Conservation (phyloP, 2,329 filamentous ascomycete genomes). For the Eutypella sp. region DNA sequence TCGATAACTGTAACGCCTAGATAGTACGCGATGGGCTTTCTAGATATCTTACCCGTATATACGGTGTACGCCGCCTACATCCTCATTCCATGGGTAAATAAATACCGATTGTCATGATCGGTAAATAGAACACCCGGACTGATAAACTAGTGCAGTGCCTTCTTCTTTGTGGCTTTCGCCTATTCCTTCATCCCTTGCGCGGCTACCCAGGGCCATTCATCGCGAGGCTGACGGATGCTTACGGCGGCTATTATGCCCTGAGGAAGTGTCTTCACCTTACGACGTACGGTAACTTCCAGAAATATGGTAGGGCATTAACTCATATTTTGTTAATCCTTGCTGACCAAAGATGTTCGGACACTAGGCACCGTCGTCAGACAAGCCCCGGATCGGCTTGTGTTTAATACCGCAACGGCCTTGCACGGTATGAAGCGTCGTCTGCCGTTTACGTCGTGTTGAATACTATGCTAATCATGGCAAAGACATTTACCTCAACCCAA, state of each 20-base stretch:
- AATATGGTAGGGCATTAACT: neutral
- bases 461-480: neutral
- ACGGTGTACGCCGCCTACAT: neutral
- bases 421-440: neutral
- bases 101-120: neutral
- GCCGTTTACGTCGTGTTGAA: neutral
- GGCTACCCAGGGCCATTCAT: neutral
- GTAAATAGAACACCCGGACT: no score
- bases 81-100: neutral
- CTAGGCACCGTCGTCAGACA: neutral
- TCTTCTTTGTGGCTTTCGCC: neutral
- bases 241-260: neutral
- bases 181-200: neutral
- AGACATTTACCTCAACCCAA: conserved; percentile 1
- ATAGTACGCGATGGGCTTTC: neutral
- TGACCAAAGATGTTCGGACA: neutral
- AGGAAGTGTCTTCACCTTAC: neutral
- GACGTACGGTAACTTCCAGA: neutral
- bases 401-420: neutral
- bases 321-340: no score
- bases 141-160: neutral
- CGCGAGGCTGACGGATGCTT: neutral
- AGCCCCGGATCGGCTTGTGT: neutral
- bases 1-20: no score
- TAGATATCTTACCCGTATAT: neutral